phyloP scores from a whole-genome alignment of 2,329 filamentous ascomycete genomes.

The Dactylellina leptospora region DNA sequence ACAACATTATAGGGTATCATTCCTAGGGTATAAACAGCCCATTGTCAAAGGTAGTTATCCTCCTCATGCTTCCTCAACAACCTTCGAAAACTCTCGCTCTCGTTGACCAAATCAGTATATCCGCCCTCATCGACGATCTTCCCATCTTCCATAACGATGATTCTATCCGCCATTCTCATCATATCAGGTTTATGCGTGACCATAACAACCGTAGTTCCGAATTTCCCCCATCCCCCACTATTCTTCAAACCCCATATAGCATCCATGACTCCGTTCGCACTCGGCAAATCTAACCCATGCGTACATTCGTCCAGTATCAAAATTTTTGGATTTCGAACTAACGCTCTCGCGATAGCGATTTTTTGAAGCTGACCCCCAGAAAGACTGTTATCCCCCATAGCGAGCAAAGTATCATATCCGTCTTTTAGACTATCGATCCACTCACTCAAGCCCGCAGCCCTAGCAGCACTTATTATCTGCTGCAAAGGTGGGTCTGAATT shows the following conservation, averaged over 20 bases:
- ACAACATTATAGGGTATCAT: too few species aligned
- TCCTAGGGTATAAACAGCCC: too few species aligned
- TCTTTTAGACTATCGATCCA: constrained; percentile 67
- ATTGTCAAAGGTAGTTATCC: constrained; percentile 37
- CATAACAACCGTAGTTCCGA: constrained; percentile 71
- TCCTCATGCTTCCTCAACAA: constrained; percentile 60
- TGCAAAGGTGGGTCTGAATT: constrained; percentile 69
- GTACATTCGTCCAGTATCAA: constrained; percentile 89
- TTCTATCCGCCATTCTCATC: constrained; percentile 80
- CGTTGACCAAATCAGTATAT: constrained; percentile 69
- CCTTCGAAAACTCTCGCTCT: constrained; percentile 63
- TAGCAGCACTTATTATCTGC: constrained; percentile 56
- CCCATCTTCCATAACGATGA: constrained; percentile 77
- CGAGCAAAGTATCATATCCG: constrained; percentile 72
- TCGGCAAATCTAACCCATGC: constrained; percentile 76
- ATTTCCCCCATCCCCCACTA: constrained; percentile 43
- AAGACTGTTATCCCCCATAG: constrained; percentile 80
- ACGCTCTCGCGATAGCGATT: constrained; percentile 79
- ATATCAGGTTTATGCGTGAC: constrained; percentile 85
- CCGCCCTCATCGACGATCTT: constrained; percentile 73
- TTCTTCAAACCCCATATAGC: constrained; percentile 67
- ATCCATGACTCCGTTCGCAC: constrained; percentile 70
- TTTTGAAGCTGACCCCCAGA: constrained; percentile 86
- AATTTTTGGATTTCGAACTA: constrained; percentile 75
- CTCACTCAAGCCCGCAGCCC: constrained; percentile 57